phyloP scores from a whole-genome alignment of 2,329 filamentous ascomycete species.

The Colletotrichum destructivum region DNA sequence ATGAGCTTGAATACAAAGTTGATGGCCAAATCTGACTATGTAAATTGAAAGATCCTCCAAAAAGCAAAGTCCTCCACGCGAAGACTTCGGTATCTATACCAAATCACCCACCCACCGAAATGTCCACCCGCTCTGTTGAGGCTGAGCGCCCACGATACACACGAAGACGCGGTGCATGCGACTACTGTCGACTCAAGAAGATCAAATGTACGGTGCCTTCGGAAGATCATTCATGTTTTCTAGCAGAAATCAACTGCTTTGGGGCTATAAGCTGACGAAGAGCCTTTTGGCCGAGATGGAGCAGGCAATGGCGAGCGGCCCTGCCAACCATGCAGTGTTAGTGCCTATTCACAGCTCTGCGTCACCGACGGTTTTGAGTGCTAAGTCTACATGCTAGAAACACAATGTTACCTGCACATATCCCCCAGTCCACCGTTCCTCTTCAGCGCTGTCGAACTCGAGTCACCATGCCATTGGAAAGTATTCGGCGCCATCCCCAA shows the following conservation, averaged over 20 bases:
- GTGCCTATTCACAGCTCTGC: not conserved
- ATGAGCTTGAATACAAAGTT: too few species aligned
- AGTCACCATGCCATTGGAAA: not conserved
- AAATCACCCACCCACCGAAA: not conserved
- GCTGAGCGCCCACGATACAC: not conserved
- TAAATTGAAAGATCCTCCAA: too few species aligned
- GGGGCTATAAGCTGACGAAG: not conserved
- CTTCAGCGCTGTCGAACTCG: not conserved
- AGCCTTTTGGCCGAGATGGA: not conserved
- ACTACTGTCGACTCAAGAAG: not conserved
- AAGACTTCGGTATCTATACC: too few species aligned
- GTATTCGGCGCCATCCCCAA: not conserved
- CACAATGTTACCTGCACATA: not conserved
- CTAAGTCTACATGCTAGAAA: not conserved
- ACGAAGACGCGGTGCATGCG: not conserved
- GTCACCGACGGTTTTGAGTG: not conserved
- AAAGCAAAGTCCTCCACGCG: too few species aligned
- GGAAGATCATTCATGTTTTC: not conserved
- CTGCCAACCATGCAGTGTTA: not conserved
- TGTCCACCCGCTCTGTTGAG: not conserved
- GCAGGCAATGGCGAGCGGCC: slow-evolving; percentile 2
- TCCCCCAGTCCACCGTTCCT: not conserved
- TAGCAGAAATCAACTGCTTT: not conserved
- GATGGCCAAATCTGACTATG: too few species aligned
- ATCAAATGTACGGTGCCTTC: not conserved